A percentile compares a stretch with the other conserved stretches of the same genome.
These are phyloP conservation scores for Sutorius australiensis DNA, from an alignment of 768 basidiomycete genomes.

Conservation along the genomic window DNA sequence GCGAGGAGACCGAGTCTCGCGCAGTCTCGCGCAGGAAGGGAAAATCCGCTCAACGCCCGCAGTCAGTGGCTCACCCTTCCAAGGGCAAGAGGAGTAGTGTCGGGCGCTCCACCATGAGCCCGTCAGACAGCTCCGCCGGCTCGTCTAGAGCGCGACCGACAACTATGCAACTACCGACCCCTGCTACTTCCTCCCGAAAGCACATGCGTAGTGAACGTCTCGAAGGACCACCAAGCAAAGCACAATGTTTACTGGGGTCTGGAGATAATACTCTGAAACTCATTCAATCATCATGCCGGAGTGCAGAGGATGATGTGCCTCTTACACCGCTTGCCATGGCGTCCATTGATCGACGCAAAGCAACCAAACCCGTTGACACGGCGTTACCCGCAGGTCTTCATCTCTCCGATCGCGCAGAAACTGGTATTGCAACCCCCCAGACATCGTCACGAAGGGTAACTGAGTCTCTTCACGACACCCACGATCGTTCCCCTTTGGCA, in stretches of 20 bases:
- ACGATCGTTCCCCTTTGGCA: slow-evolving; percentile 3
- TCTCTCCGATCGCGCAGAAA: background rate
- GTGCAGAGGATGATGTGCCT: background rate
- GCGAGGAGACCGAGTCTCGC: slow-evolving; percentile 10
- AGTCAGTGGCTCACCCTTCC: slow-evolving; percentile 5
- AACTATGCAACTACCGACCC: slow-evolving; percentile 23
- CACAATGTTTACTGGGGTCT: background rate
- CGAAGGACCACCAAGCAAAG: background rate
- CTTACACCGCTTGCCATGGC: slow-evolving; percentile 8
- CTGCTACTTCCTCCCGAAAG: slow-evolving; percentile 19
- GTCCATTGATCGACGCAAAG: slow-evolving; percentile 2
- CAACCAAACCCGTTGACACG: background rate
- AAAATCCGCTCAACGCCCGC: background rate
- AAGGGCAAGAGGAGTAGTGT: slow-evolving; percentile 20
- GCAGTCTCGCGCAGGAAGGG: slow-evolving; percentile 1
- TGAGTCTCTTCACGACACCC: background rate
- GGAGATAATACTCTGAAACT: background rate
- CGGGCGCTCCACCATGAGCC: background rate
- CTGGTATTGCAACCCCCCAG: slow-evolving; percentile 17
- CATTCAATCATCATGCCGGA: background rate
- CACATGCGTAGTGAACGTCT: background rate
- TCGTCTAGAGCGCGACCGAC: slow-evolving; percentile 3
- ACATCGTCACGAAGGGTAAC: slow-evolving; percentile 7
- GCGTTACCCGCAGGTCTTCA: background rate
- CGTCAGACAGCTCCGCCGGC: background rate